Evolutionary conservation across 345 rosid species (phyloP).

Genomic region (Eucalyptus camaldulensis): DNA sequence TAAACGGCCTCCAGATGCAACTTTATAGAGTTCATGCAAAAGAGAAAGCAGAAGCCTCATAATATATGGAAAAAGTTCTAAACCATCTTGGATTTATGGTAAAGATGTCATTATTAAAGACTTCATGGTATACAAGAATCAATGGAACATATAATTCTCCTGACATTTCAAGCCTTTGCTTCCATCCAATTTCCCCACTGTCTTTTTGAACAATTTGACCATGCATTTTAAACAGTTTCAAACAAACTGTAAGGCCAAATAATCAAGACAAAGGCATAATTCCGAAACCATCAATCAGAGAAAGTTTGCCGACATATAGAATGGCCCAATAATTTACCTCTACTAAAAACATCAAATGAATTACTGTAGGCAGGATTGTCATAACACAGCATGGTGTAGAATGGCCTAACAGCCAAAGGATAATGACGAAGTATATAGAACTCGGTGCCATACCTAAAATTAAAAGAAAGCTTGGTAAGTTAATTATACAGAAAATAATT

Average conservation of each 20-base stretch:
- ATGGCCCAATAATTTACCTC: conserved; percentile 31
- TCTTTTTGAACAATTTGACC: not conserved
- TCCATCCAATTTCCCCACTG: not conserved
- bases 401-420: conserved; percentile 78
- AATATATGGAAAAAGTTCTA: not conserved
- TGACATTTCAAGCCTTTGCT: not conserved
- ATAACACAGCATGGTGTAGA: conserved; percentile 92
- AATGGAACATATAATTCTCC: not conserved
- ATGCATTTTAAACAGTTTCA: not conserved
- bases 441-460: conserved; percentile 65
- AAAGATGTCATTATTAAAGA: not conserved
- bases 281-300: not conserved
- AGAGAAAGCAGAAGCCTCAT: not conserved
- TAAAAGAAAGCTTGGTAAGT: not conserved
- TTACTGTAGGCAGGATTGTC: conserved; percentile 66
- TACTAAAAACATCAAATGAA: conserved; percentile 87
- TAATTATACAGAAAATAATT: not conserved
- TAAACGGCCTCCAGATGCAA: not conserved
- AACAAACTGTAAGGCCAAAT: not conserved
- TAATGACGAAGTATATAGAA: conserved; percentile 76
- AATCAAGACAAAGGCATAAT: not conserved
- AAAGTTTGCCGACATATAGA: not conserved
- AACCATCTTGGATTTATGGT: not conserved
- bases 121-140: not conserved
- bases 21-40: not conserved